Conservation (phyloP, 148 eudicot species). For the Vaccinium myrtillus region DNA sequence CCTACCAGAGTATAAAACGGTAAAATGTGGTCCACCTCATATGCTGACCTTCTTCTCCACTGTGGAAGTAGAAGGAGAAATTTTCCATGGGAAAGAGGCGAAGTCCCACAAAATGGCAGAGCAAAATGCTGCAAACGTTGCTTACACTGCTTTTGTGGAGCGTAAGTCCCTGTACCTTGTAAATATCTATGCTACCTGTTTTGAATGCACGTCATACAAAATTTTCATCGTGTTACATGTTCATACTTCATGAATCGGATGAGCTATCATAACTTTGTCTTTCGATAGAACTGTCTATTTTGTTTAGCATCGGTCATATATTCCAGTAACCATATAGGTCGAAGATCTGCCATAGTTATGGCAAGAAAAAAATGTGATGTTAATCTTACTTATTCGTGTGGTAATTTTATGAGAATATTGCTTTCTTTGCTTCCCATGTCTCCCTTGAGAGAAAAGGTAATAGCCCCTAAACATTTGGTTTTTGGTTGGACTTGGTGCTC, state of each 20-base stretch:
- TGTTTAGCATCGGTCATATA: not conserved
- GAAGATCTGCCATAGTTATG: constrained; percentile 6
- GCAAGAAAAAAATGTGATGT: not conserved
- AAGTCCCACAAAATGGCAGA: constrained; percentile 38
- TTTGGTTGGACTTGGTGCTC: not conserved
- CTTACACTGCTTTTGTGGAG: constrained; percentile 23
- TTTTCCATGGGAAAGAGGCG: constrained; percentile 26
- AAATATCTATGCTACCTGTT: not conserved
- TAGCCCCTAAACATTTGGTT: not conserved
- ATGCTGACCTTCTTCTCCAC: constrained; percentile 18
- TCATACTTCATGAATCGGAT: not conserved
- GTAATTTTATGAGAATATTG: not conserved
- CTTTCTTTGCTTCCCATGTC: not conserved
- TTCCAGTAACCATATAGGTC: not conserved
- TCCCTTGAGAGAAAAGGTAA: not conserved
- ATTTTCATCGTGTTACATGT: not conserved
- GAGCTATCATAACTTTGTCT: not conserved
- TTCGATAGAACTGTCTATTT: not conserved
- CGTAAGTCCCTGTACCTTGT: constrained; percentile 24
- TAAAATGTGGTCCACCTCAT: constrained; percentile 18
- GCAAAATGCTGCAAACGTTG: constrained; percentile 42
- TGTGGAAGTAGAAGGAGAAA: constrained; percentile 39
- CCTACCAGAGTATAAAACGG: constrained; percentile 16
- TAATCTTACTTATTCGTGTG: not conserved
- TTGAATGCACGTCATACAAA: not conserved